Evolutionary conservation across 2,329 filamentous ascomycete species (phyloP), one percentile per base, ranked within the genome.

Genomic region (Trichoderma atroviride): DNA sequence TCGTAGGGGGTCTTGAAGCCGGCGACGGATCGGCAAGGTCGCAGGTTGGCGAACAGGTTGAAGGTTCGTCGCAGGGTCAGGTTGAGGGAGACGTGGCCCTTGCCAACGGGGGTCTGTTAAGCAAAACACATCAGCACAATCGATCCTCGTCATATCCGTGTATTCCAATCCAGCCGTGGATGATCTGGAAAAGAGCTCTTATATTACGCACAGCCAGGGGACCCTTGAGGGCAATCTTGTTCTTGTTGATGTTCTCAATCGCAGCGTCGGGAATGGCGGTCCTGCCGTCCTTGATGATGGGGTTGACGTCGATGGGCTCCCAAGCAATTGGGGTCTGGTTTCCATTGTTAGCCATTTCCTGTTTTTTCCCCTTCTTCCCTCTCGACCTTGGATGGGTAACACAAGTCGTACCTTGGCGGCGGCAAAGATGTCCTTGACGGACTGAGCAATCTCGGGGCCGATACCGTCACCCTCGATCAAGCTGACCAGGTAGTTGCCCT

Each of bases 1-100:
- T 98, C 95, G 86, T 98, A 98, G 73, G 95, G 94, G 66, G 96
- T 99, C 90, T 98, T 97, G 91, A 91, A 99, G 78, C 96, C 96
- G 74, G 92, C 92, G 75, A 99, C 94, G 73, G 94, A 97, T 80
- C 94, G 92, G 90, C 96, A 99, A 72, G 96, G 96, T 79, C 96
- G 94, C 78, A 99, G 88, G 86, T 99, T 99, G 85, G 96, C 96
- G 83, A 99, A 99, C 78, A 99, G 94, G 88, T 99, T 99, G 87
- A 99, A 99, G 73, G 96, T 99, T 80, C 96, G 92, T 81, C 96
- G 95, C 78, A 99, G 94, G 71, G 96, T 99, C 74, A 99, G 87
- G 88, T 99, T 99, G 76, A 99, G 92, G 70, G 96, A 98, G 81
- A 99, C 95, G 85, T 99, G 96, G 79, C 96, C 96, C 88, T 98